phyloP scores from a whole-genome alignment of 2,329 filamentous ascomycete genomes.

The Sphaerulina musiva region DNA sequence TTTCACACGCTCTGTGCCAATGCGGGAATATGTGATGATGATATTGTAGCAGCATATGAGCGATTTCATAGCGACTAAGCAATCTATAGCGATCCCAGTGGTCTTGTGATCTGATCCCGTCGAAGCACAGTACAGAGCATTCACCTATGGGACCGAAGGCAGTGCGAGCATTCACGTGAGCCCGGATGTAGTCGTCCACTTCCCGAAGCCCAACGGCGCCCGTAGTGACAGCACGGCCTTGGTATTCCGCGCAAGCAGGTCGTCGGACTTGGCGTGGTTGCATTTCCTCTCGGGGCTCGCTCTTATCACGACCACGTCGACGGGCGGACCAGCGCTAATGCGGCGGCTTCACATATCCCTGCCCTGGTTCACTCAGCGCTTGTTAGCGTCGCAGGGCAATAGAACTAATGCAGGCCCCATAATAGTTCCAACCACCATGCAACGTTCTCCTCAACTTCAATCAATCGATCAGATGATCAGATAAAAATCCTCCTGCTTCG shows the following conservation, averaged over 20 bases:
- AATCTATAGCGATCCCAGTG: neutral
- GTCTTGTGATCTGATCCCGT: neutral
- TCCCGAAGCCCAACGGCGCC: neutral
- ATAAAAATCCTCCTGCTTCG: neutral
- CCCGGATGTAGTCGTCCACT: conserved; percentile 19
- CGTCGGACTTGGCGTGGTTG: too few relatives aligned
- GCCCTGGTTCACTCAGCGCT: neutral
- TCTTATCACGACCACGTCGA: too few relatives aligned
- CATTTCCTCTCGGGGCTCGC: too few relatives aligned
- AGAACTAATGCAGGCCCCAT: neutral
- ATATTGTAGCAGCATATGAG: conserved; percentile 25
- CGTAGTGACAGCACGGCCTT: too few relatives aligned
- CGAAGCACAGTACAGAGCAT: neutral
- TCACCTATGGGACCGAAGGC: too few relatives aligned
- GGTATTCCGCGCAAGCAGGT: too few relatives aligned
- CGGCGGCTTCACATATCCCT: neutral
- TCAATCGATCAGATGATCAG: neutral
- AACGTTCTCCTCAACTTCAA: too few relatives aligned
- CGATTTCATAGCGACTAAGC: neutral
- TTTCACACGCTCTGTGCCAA: conserved; percentile 18
- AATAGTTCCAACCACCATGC: too few relatives aligned
- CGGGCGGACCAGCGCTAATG: neutral
- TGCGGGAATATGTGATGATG: conserved; percentile 33
- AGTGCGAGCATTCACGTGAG: neutral
- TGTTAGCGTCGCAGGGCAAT: neutral